Percentiles rank a stretch among this genome's conserved stretches.
Conservation (phyloP, 331 rosid species). For the Acacia pycnantha region DNA sequence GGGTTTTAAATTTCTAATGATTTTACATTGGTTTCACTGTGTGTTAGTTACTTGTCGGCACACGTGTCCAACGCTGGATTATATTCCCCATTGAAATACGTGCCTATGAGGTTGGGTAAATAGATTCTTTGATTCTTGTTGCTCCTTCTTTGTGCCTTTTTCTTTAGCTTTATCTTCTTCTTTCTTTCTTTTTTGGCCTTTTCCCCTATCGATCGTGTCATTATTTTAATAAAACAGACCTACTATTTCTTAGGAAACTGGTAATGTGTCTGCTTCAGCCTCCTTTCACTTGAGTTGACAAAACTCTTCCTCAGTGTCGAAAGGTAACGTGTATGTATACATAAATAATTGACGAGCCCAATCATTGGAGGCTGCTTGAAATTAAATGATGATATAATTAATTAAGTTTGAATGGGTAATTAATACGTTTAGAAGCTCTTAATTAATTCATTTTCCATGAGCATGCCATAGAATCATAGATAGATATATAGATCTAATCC, state of each 20-base stretch:
- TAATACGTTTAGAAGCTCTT: background rate
- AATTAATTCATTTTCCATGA: background rate
- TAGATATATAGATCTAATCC: background rate
- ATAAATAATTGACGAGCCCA: constrained; percentile 27
- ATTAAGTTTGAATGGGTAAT: background rate
- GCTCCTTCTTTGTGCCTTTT: background rate
- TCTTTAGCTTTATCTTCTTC: background rate
- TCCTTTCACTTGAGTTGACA: constrained; percentile 18
- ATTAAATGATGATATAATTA: background rate
- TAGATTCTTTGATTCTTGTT: constrained; percentile 14
- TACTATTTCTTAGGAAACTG: constrained; percentile 4
- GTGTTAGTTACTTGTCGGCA: constrained; percentile 48
- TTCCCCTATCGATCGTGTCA: background rate
- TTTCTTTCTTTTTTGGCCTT: background rate
- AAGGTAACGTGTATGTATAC: background rate
- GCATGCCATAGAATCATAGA: background rate
- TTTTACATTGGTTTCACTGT: constrained; percentile 35
- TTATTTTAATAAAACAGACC: background rate
- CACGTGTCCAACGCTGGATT: constrained; percentile 5
- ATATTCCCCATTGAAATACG: background rate
- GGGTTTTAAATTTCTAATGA: constrained; percentile 13
- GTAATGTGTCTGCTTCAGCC: constrained; percentile 1
- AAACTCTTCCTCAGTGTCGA: background rate
- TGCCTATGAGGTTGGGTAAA: background rate
- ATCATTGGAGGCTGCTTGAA: constrained; percentile 22